Conservation (phyloP, 495 filamentous ascomycete species). For the Apodospora peruviana region DNA sequence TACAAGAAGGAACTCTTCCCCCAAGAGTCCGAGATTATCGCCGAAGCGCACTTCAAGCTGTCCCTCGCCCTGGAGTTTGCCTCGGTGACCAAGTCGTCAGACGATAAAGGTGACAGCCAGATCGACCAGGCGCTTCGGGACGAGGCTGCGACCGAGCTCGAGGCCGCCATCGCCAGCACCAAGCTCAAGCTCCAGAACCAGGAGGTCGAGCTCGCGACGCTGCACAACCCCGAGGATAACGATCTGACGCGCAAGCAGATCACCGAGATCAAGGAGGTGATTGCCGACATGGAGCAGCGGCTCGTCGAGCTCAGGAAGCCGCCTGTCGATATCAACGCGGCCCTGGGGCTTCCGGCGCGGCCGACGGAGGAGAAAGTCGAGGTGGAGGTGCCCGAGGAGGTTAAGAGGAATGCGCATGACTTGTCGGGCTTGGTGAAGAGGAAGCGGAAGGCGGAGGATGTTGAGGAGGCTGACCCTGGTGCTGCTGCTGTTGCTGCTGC, state of each 20-base stretch:
- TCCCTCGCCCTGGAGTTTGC: constrained; percentile 93
- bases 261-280: constrained; percentile 77
- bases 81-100: constrained; percentile 61
- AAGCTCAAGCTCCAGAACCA: constrained; percentile 69
- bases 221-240: constrained; percentile 49
- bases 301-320: constrained; percentile 71
- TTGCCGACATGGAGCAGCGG: constrained; percentile 71
- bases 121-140: constrained; percentile 65
- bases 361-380: constrained; percentile 46
- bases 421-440: constrained; percentile 79
- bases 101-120: constrained; percentile 31
- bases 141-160: constrained; percentile 72
- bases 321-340: constrained; percentile 56
- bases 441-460: constrained; percentile 52
- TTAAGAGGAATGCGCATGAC: constrained; percentile 75
- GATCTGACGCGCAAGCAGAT: constrained; percentile 61
- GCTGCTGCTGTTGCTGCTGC: constrained; percentile 20
- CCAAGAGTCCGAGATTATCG: constrained; percentile 71
- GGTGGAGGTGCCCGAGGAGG: constrained; percentile 65
- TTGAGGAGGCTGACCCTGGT: too few relatives aligned
- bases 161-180: constrained; percentile 76
- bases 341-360: constrained; percentile 37
- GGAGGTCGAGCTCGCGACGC: constrained; percentile 53
- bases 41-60: constrained; percentile 93
- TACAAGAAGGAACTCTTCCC: constrained; percentile 74